These are phyloP conservation scores for Cystobasidium slooffiae DNA, from an alignment of 1,284 basidiomycete species.

Conservation along the genomic window DNA sequence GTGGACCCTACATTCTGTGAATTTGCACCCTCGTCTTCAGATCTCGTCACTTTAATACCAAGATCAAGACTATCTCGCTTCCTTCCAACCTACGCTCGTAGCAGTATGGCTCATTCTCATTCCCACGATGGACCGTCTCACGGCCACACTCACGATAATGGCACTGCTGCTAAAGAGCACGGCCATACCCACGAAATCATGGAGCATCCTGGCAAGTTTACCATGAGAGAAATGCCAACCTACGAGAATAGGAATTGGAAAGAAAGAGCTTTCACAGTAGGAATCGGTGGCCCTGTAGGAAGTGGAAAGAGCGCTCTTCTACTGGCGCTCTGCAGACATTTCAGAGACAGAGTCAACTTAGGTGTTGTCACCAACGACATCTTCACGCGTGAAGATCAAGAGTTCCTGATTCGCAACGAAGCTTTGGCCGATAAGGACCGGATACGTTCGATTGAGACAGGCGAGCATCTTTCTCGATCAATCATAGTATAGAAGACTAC, in stretches of 20 bases:
- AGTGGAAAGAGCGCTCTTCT: constrained; percentile 97
- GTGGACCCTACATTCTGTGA: no score
- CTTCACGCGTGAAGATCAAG: constrained; percentile 92
- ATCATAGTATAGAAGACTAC: background rate
- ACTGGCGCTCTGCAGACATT: constrained; percentile 82
- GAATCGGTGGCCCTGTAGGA: constrained; percentile 98
- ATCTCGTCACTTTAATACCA: background rate
- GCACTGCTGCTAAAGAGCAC: constrained; percentile 61
- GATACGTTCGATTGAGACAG: constrained; percentile 94
- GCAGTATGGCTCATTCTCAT: constrained; percentile 43
- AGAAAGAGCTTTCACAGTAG: constrained; percentile 93
- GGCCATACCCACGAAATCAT: constrained; percentile 81
- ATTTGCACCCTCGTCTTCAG: background rate
- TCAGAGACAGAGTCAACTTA: constrained; percentile 86
- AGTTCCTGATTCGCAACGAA: constrained; percentile 90
- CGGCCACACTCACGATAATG: constrained; percentile 22
- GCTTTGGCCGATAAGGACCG: constrained; percentile 77
- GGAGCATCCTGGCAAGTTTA: constrained; percentile 82
- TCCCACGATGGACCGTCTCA: constrained; percentile 44
- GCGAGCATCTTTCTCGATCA: constrained; percentile 44
- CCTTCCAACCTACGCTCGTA: background rate
- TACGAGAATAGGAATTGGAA: constrained; percentile 81
- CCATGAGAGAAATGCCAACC: constrained; percentile 90
- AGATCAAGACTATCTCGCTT: background rate
- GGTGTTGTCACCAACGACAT: constrained; percentile 98